These are phyloP conservation scores for Fusarium mexicanum DNA, from an alignment of 2,329 filamentous ascomycete species.

Conservation along the genomic window DNA sequence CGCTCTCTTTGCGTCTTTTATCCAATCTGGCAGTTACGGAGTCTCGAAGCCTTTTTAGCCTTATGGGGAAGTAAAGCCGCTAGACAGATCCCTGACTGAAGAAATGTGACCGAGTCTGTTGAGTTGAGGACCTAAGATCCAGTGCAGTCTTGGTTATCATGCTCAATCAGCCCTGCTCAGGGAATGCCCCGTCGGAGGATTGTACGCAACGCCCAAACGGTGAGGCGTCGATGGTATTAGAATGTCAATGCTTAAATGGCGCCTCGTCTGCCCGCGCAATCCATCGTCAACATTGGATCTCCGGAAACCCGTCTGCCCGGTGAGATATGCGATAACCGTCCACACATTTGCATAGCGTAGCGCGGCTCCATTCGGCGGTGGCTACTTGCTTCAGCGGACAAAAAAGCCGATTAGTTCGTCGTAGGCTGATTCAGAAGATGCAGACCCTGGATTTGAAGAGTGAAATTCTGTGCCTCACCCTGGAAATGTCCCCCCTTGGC, in stretches of 20 bases:
- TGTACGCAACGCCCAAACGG: constrained; percentile 19
- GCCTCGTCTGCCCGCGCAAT: background rate
- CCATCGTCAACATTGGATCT: background rate
- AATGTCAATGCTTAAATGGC: constrained; percentile 23
- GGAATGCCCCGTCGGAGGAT: constrained; percentile 3
- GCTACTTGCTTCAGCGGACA: constrained; percentile 19
- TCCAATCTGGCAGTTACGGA: constrained; percentile 23
- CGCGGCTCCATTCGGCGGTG: constrained; percentile 20
- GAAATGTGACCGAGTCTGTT: background rate
- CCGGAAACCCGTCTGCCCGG: background rate
- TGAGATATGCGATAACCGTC: background rate
- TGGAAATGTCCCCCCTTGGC: background rate
- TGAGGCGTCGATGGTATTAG: constrained; percentile 25
- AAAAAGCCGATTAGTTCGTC: constrained; percentile 7
- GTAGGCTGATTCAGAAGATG: constrained; percentile 2
- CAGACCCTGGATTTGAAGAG: constrained; percentile 8
- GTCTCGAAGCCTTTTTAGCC: constrained; percentile 21
- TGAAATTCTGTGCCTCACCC: constrained; percentile 1
- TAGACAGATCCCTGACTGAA: constrained; percentile 1
- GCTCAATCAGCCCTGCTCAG: background rate
- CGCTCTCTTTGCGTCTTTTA: constrained; percentile 31
- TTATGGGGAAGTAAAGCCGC: constrained; percentile 14
- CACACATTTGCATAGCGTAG: constrained; percentile 9
- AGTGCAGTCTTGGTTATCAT: background rate
- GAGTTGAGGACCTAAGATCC: background rate